Conservation (phyloP, 2,329 filamentous ascomycete species). For the Eutypa lata region DNA sequence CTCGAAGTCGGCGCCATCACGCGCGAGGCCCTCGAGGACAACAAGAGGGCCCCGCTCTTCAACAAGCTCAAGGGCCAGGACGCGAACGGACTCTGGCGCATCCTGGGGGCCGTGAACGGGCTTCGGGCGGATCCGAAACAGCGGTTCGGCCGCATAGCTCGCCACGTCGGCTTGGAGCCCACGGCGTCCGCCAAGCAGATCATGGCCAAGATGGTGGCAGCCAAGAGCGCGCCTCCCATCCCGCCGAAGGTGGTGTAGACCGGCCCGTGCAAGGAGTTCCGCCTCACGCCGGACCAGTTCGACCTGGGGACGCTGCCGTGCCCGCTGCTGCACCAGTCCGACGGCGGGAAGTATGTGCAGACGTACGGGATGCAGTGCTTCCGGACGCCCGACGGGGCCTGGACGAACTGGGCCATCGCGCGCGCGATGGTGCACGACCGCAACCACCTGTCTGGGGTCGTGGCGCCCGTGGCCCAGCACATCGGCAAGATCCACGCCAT, state of each 20-base stretch:
- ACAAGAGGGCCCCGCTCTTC: slow-evolving; percentile 48
- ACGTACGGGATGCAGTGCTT: slow-evolving; percentile 49
- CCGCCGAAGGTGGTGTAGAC: slow-evolving; percentile 29
- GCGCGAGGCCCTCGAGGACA: slow-evolving; percentile 39
- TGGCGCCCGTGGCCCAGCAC: slow-evolving; percentile 45
- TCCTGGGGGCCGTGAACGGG: slow-evolving; percentile 41
- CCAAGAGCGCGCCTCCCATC: slow-evolving; percentile 29
- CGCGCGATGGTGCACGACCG: slow-evolving; percentile 45
- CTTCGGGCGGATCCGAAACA: slow-evolving; percentile 30
- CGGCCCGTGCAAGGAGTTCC: slow-evolving; percentile 42
- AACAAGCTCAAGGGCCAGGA: slow-evolving; percentile 46
- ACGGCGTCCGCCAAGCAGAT: slow-evolving; percentile 35
- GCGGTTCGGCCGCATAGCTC: slow-evolving; percentile 38
- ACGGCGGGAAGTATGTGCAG: slow-evolving; percentile 49
- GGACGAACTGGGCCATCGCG: slow-evolving; percentile 46
- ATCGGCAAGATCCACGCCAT: slow-evolving; percentile 42
- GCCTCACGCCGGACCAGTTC: slow-evolving; percentile 34
- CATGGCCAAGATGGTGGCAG: slow-evolving; percentile 38
- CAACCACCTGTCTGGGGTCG: slow-evolving; percentile 36
- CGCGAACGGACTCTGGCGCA: slow-evolving; percentile 43
- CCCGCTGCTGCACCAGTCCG: slow-evolving; percentile 39
- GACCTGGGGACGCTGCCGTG: slow-evolving; percentile 40
- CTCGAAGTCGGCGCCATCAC: slow-evolving; percentile 47
- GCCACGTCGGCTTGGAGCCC: slow-evolving; percentile 38
- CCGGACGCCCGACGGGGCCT: slow-evolving; percentile 40